Conservation (phyloP, 2,329 filamentous ascomycete genomes). For the Monosporascus sp. region DNA sequence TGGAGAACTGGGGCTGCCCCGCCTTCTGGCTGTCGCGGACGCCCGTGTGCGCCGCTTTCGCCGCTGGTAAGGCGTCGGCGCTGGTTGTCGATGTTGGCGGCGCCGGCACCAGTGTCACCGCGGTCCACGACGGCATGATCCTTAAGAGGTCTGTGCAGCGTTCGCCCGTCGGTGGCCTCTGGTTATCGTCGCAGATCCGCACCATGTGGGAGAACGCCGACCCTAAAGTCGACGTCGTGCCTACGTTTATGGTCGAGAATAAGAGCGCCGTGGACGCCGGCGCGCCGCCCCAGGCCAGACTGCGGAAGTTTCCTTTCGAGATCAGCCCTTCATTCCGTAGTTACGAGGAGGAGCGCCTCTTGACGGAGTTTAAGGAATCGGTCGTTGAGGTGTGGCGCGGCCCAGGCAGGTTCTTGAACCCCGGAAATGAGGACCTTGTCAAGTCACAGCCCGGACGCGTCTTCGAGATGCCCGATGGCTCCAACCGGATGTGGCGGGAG, state of each 20-base stretch:
- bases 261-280: constrained; percentile 88
- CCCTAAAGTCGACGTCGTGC: constrained; percentile 67
- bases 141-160: constrained; percentile 85
- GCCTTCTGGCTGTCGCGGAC: constrained; percentile 91
- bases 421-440: constrained; percentile 71
- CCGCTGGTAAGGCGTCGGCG: constrained; percentile 86
- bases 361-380: constrained; percentile 96
- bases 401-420: constrained; percentile 59
- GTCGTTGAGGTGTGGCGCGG: constrained; percentile 92
- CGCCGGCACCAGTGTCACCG: constrained; percentile 80
- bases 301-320: constrained; percentile 61
- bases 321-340: constrained; percentile 67
- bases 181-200: constrained; percentile 83
- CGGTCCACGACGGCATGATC: constrained; percentile 90
- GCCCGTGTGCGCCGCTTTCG: constrained; percentile 86
- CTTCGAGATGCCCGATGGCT: constrained; percentile 96
- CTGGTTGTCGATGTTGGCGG: constrained; percentile 90
- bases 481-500: constrained; percentile 88
- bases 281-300: constrained; percentile 68
- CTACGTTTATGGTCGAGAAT: constrained; percentile 81
- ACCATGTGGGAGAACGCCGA: constrained; percentile 68
- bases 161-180: constrained; percentile 82
- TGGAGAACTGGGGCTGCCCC: constrained; percentile 94
- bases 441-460: constrained; percentile 72
- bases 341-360: constrained; percentile 85